A percentile compares a stretch with the other conserved stretches of the same genome.
phyloP scores from a whole-genome alignment of 2,329 filamentous ascomycete species.

The Paraphaeosphaeria minitans region DNA sequence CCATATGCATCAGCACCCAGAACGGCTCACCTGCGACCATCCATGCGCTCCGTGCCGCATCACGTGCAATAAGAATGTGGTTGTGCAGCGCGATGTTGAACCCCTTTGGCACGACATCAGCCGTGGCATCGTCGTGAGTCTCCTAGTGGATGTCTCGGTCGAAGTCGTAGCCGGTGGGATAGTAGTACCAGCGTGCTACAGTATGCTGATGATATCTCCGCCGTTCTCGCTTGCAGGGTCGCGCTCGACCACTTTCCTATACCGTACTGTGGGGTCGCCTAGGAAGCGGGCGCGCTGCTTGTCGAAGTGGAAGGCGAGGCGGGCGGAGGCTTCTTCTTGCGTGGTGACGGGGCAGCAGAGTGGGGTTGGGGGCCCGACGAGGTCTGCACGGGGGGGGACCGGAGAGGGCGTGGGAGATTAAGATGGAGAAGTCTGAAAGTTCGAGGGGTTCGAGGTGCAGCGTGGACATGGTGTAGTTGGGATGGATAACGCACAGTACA shows the following conservation, averaged over 20 bases:
- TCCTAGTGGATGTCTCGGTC: conserved; percentile 13
- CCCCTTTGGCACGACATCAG: neutral
- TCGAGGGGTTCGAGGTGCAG: conserved; percentile 11
- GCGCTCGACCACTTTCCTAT: conserved; percentile 15
- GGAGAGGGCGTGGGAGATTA: conserved; percentile 11
- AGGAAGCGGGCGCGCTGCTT: conserved; percentile 13
- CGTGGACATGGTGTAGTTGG: conserved; percentile 1
- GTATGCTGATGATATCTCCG: conserved; percentile 11
- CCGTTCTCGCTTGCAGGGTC: neutral
- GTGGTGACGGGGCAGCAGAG: conserved; percentile 13
- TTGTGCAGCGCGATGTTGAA: conserved; percentile 15
- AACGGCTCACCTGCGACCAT: conserved; percentile 4
- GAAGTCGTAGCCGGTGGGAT: conserved; percentile 13
- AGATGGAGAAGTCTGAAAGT: conserved; percentile 15
- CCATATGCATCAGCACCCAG: conserved; percentile 19
- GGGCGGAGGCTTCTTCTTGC: conserved; percentile 9
- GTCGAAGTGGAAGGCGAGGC: conserved; percentile 12
- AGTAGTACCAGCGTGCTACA: conserved; percentile 18
- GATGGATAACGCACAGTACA: too few relatives aligned
- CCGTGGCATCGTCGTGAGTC: neutral
- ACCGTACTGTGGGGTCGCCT: conserved; percentile 14
- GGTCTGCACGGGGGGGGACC: conserved; percentile 16
- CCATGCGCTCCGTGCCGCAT: conserved; percentile 11
- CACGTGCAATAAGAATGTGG: conserved; percentile 12
- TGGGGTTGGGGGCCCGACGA: conserved; percentile 14